phyloP scores from a whole-genome alignment of 2,329 filamentous ascomycete genomes.

The Monosporascus cannonballus region DNA sequence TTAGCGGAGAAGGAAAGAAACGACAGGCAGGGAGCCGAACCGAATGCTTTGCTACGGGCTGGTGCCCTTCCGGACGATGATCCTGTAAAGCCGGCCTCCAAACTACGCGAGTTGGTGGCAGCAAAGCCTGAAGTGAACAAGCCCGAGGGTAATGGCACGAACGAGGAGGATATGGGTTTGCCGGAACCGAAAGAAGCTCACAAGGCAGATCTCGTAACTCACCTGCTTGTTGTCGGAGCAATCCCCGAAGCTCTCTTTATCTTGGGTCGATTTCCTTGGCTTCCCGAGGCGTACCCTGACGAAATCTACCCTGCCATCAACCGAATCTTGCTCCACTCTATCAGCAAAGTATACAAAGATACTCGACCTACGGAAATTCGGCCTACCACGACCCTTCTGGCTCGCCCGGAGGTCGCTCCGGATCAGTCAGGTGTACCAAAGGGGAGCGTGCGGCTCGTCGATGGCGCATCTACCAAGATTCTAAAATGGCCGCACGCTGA shows the following conservation, averaged over 20 bases:
- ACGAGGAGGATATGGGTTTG: slow-evolving; percentile 42
- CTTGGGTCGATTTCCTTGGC: slow-evolving; percentile 86
- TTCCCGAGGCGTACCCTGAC: slow-evolving; percentile 78
- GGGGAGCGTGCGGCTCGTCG: slow-evolving; percentile 57
- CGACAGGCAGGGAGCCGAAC: slow-evolving; percentile 62
- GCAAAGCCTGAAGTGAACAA: slow-evolving; percentile 49
- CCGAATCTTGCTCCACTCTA: slow-evolving; percentile 75
- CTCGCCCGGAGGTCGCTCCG: slow-evolving; percentile 34
- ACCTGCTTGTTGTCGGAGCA: slow-evolving; percentile 83
- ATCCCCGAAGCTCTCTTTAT: slow-evolving; percentile 91
- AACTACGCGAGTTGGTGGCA: slow-evolving; percentile 43
- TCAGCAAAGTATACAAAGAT: slow-evolving; percentile 64
- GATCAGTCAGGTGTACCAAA: slow-evolving; percentile 66
- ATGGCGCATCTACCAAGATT: slow-evolving; percentile 57
- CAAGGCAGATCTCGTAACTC: slow-evolving; percentile 78
- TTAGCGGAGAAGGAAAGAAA: slow-evolving; percentile 71
- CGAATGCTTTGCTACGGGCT: slow-evolving; percentile 82
- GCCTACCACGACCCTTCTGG: slow-evolving; percentile 24
- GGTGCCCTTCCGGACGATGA: slow-evolving; percentile 88
- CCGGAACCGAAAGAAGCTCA: slow-evolving; percentile 74
- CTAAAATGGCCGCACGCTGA: slow-evolving; percentile 83
- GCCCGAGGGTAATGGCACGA: slow-evolving; percentile 37
- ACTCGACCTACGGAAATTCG: slow-evolving; percentile 25
- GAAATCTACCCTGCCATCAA: slow-evolving; percentile 71
- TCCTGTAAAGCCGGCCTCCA: slow-evolving; percentile 46